Base-by-base conservation (phyloP, 2,329 filamentous ascomycete genomes). In the Fusarium fracticaudum region DNA sequence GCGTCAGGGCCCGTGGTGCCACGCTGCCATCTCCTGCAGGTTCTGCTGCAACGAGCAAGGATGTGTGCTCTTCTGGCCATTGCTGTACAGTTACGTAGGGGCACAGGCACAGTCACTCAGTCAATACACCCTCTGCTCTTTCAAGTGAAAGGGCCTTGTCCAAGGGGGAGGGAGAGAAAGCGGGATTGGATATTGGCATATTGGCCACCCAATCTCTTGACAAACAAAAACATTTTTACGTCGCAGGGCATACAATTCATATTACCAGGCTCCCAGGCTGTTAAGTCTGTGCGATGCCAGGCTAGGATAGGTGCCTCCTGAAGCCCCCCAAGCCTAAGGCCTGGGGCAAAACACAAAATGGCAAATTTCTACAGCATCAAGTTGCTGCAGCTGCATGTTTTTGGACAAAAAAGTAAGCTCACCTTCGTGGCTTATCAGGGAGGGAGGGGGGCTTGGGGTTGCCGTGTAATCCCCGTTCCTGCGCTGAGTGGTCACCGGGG, bases 301-400 rank as follows among this genome's bases (percentile, higher is more conserved):
- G 29, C 40, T 26, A 33, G 47, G 48, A 22, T 13, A 18, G 35
- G 35, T 59, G 55, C n/a, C 29, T 59, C 55, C 40, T 22, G 11
- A 48, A 22, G 24, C 33, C 40, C 29, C 29, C 41, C 41, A 59
- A 18, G 22, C 43, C 29, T 43, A 45, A 47, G 41, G 40, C 24
- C 60, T 20, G 45, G 54, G 62, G 51, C 59, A 33, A 43, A 54
- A 40, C 20, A 17, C 51, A 55, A n/a, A 59, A 59, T n/a, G 33
- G 43, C 41, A 59, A 62, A 55, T 62, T 67, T 62, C 70, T 65
- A 37, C 33, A 51, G 33, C 57, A 66, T 64, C 71, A 67, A 63
- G 24, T 63, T 74, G 67, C 76, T 78, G 76, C 76, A 78, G 66
- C 72, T 76, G 68, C 45, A 71, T 67, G 73, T 59, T 74, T 76